Evolutionary conservation across 1,139 yeast species (phyloP).

Genomic region (Nakaseomyces kungkrabaensis): DNA sequence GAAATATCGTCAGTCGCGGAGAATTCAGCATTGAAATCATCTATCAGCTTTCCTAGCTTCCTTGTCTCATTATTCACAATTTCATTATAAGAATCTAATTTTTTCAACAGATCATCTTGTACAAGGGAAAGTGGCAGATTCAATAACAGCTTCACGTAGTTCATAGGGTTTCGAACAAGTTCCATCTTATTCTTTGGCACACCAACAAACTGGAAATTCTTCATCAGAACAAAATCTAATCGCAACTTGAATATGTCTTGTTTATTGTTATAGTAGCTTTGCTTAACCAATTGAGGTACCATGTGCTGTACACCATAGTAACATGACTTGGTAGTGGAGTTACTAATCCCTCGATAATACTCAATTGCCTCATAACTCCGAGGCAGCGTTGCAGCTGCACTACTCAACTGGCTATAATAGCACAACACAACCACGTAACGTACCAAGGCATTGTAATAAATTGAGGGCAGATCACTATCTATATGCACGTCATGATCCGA

Average conservation of each 20-base stretch:
- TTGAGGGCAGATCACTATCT: neutral
- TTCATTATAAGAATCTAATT: conserved; percentile 6
- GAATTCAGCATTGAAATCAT: conserved; percentile 9
- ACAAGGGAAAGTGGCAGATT: conserved; percentile 4
- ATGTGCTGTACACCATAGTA: conserved; percentile 31
- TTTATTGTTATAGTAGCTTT: conserved; percentile 1
- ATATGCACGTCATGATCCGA: neutral
- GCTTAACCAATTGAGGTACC: conserved; percentile 14
- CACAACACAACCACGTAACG: conserved; percentile 14
- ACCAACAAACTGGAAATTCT: conserved; percentile 13
- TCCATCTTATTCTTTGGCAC: conserved; percentile 10
- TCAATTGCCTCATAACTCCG: conserved; percentile 11
- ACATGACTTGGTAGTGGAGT: conserved; percentile 25
- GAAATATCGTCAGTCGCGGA: conserved; percentile 1
- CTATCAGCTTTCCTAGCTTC: conserved; percentile 14
- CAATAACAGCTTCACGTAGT: neutral
- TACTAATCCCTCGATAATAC: conserved; percentile 14
- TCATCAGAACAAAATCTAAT: conserved; percentile 6
- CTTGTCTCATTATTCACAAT: conserved; percentile 9
- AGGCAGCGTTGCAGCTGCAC: conserved; percentile 13
- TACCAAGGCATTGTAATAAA: conserved; percentile 5
- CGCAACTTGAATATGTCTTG: neutral
- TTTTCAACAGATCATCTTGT: conserved; percentile 13
- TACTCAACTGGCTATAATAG: conserved; percentile 15
- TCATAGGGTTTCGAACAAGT: conserved; percentile 3